Conservation (phyloP, 2,329 filamentous ascomycete species). For the Paraconiothyrium sp. region DNA sequence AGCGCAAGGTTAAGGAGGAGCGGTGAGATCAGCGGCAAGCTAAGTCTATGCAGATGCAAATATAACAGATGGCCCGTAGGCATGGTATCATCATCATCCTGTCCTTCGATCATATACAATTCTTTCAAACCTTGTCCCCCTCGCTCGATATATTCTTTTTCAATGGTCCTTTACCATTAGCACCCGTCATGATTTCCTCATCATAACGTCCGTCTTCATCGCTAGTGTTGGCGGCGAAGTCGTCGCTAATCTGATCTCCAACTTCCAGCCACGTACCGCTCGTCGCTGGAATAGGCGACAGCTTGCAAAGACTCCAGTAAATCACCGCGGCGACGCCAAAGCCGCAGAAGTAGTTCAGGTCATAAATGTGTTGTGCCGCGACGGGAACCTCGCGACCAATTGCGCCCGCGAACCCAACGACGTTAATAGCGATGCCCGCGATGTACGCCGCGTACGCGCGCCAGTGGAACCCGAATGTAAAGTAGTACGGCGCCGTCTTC, state of each 20-base stretch:
- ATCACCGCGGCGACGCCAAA: constrained; percentile 73
- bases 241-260: constrained; percentile 54
- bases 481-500: constrained; percentile 76
- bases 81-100: neutral
- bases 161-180: constrained; percentile 21
- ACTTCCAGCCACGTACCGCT: constrained; percentile 83
- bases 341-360: constrained; percentile 88
- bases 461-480: constrained; percentile 78
- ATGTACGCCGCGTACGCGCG: constrained; percentile 86
- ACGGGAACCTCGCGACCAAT: constrained; percentile 76
- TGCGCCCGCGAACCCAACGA: constrained; percentile 88
- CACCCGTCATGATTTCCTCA: constrained; percentile 37
- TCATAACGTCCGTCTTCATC: constrained; percentile 34
- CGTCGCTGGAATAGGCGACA: constrained; percentile 77
- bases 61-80: neutral
- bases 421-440: constrained; percentile 84
- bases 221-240: constrained; percentile 36
- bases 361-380: constrained; percentile 86
- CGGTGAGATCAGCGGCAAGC: neutral
- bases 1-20: constrained; percentile 4
- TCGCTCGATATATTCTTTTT: neutral
- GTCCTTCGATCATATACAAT: neutral
- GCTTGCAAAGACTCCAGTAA: constrained; percentile 75
- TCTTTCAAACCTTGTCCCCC: neutral
- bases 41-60: neutral